Evolutionary conservation across 2,329 filamentous ascomycete genomes (phyloP).

Genomic region (Cadophora malorum): DNA sequence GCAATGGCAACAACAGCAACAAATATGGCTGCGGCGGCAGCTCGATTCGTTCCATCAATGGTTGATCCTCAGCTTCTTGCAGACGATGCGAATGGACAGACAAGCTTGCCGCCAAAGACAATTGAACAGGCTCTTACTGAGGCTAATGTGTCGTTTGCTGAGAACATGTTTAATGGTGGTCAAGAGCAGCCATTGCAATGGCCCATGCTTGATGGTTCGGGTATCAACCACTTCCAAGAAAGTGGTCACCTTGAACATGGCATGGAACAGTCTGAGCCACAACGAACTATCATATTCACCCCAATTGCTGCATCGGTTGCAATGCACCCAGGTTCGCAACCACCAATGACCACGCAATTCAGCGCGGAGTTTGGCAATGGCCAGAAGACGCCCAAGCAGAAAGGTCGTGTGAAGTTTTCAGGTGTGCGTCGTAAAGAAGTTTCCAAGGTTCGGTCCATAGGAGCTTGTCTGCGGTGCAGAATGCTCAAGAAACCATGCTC

Average conservation of each 20-base stretch:
- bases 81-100: constrained; percentile 36
- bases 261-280: constrained; percentile 28
- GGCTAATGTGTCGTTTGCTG: constrained; percentile 36
- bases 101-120: constrained; percentile 30
- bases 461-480: constrained; percentile 69
- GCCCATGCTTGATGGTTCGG: constrained; percentile 40
- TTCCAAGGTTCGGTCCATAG: constrained; percentile 68
- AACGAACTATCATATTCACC: constrained; percentile 30
- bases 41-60: constrained; percentile 44
- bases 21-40: constrained; percentile 40
- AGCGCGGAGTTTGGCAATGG: constrained; percentile 45
- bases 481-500: constrained; percentile 72
- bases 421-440: constrained; percentile 67
- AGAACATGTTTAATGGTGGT: constrained; percentile 31
- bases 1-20: constrained; percentile 41
- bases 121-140: constrained; percentile 38
- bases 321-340: constrained; percentile 32
- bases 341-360: constrained; percentile 42
- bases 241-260: constrained; percentile 16
- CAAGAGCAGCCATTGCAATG: constrained; percentile 38
- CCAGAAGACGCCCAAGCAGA: constrained; percentile 44
- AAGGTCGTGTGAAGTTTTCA: constrained; percentile 64
- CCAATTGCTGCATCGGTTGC: constrained; percentile 31
- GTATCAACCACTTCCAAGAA: constrained; percentile 19
- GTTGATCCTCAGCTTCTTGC: constrained; percentile 45